Evolutionary conservation across 176 grass and related monocot genomes (phyloP).

Genomic region (Lolium perenne): DNA sequence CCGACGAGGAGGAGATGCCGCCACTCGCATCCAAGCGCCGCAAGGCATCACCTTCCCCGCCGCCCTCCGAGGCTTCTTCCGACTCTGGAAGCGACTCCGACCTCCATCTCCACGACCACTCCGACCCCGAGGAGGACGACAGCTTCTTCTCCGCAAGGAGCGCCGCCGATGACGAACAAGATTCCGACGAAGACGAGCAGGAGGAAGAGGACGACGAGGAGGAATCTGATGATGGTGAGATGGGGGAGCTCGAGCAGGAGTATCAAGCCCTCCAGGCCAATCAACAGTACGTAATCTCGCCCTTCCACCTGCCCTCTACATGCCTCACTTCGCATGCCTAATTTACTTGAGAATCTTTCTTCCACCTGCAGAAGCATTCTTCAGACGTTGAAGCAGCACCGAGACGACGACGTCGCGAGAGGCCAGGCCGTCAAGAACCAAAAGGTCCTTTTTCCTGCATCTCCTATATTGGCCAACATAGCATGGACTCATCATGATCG

Average conservation of each 20-base stretch:
- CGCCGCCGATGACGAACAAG: background rate
- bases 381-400: conserved; percentile 29
- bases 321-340: background rate
- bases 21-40: background rate
- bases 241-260: conserved; percentile 38
- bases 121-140: conserved; percentile 1
- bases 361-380: conserved; percentile 24
- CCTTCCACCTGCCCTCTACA: background rate
- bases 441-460: background rate
- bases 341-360: background rate
- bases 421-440: conserved; percentile 39
- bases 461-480: background rate
- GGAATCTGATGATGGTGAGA: background rate
- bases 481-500: background rate
- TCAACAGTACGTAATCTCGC: conserved; percentile 3
- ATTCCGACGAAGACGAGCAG: background rate
- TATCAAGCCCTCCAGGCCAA: conserved; percentile 26
- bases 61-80: background rate
- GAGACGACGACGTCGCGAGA: conserved; percentile 17
- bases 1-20: conserved; percentile 2
- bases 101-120: conserved; percentile 1
- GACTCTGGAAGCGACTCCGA: conserved; percentile 5
- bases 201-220: background rate
- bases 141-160: background rate
- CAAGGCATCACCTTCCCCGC: background rate